Percentiles rank a stretch among this genome's conserved stretches.
phyloP scores from a whole-genome alignment of 345 rosid species.

The Arabidopsis arenosa region DNA sequence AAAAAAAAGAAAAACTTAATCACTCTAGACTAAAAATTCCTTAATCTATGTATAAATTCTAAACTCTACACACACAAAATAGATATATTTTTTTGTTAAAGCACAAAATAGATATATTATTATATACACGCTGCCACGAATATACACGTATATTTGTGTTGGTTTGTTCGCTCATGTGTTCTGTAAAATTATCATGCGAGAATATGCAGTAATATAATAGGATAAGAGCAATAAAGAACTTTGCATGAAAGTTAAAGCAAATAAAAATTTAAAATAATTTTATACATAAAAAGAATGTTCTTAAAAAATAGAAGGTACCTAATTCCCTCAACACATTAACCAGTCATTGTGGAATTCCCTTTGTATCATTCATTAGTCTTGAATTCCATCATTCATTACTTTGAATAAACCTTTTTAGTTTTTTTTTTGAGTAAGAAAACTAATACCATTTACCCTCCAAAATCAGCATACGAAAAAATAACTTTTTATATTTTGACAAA shows the following conservation, averaged over 20 bases:
- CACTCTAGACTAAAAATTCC: not conserved
- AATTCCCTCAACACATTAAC: constrained; percentile 44
- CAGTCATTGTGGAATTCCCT: constrained; percentile 42
- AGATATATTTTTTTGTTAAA: not conserved
- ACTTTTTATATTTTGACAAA: not conserved
- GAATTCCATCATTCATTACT: constrained; percentile 6
- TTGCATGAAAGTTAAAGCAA: constrained; percentile 42
- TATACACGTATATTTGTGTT: constrained; percentile 42
- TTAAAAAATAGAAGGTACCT: constrained; percentile 41
- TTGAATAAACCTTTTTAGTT: constrained; percentile 5
- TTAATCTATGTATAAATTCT: constrained; percentile 1
- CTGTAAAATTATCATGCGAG: constrained; percentile 33
- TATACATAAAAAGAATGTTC: constrained; percentile 26
- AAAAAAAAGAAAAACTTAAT: not conserved
- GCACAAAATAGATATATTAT: not conserved
- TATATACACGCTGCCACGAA: constrained; percentile 27
- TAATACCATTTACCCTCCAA: not conserved
- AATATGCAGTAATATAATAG: constrained; percentile 44
- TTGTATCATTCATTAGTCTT: constrained; percentile 39
- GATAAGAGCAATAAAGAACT: constrained; percentile 39
- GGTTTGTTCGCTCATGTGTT: constrained; percentile 40
- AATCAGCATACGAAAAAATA: not conserved
- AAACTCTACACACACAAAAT: not conserved
- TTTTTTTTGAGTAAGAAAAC: not conserved
- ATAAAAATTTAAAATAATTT: not conserved